These are phyloP conservation scores for Capillidium rhysosporum DNA, from an alignment of 371 early-diverging fungal genomes.

Conservation along the genomic window DNA sequence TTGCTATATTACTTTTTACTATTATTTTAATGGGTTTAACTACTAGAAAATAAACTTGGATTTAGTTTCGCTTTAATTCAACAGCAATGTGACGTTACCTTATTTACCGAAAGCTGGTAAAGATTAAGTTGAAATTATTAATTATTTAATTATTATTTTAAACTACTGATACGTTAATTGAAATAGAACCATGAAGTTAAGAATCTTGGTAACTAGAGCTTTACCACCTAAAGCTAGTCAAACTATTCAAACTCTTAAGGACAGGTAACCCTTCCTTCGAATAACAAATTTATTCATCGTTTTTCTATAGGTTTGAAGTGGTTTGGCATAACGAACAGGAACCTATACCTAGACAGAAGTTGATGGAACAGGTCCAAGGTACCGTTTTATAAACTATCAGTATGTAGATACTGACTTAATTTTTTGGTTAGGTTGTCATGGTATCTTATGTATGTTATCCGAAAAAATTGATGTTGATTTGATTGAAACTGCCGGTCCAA, in stretches of 20 bases:
- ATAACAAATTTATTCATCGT: not conserved
- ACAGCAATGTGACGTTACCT: too few relatives aligned
- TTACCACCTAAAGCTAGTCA: not conserved
- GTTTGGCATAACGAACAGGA: not conserved
- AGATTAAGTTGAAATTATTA: too few relatives aligned
- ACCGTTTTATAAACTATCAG: not conserved
- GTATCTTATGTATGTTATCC: constrained; percentile 41
- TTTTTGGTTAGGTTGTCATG: constrained; percentile 23
- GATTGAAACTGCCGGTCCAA: constrained; percentile 28
- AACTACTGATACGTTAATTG: too few relatives aligned
- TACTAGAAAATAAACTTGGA: too few relatives aligned
- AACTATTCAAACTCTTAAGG: not conserved
- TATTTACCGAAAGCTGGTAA: too few relatives aligned
- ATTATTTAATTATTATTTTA: too few relatives aligned
- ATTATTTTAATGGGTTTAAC: too few relatives aligned
- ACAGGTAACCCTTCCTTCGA: not conserved
- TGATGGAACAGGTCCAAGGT: not conserved
- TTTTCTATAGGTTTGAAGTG: not conserved
- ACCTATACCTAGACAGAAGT: not conserved
- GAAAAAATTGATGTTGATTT: constrained; percentile 51
- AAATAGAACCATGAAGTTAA: not conserved
- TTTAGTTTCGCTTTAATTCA: too few relatives aligned
- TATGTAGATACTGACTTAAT: not conserved
- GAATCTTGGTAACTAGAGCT: not conserved
- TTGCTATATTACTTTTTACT: too few relatives aligned